Evolutionary conservation across 1,284 basidiomycete species (phyloP), one percentile per base, ranked within the genome.

Genomic region (Pyrrhoderma noxium): DNA sequence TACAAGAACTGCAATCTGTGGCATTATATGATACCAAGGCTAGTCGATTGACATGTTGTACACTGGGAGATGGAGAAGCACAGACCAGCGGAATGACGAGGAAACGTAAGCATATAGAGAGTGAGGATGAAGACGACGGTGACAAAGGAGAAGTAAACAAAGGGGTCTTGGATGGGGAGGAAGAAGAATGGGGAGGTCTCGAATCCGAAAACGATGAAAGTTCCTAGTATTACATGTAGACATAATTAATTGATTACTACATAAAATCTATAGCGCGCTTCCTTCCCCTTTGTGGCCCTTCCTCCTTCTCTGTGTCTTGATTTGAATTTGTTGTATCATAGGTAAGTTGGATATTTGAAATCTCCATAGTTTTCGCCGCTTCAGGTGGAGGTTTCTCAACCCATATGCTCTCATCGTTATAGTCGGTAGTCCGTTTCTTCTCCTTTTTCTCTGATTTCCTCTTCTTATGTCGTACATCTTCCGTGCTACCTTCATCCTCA

Each of bases 21-120:
- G 76, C 76, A 2, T 73, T 69, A 47, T 93, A 92, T 62, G 85
- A 93, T 65, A 87, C 89, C 0, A 90, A 90, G 58, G 89, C 87
- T 8, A 89, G 82, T 35, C 74, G 92, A 11, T 66, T 95, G 61
- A 93, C 89, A 5, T 93, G 91, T 61, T 69, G 92, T 31, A 74
- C 81, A 3, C 63, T 91, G 38, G 85, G 83, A 2, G 82, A 83
- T 57, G 77, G 77, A 4, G 76, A 77, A 31, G 54, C 56, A 35
- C 60, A 58, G 8, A 61, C 47, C 7, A 57, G 56, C 37, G 56
- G 53, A 7, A 57, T 43, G 13, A 65, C 53, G 37, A 66, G 64
- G 31, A 72, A 72, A 54, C 61, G 70, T 53, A 72, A 77, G 55
- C 66, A 75, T 45, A 59, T 56, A 9, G 63, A 59, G 11, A 54